These are phyloP conservation scores for Helicosporidium sp. DNA, from an alignment of 139 green algal genomes.

Conservation along the genomic window DNA sequence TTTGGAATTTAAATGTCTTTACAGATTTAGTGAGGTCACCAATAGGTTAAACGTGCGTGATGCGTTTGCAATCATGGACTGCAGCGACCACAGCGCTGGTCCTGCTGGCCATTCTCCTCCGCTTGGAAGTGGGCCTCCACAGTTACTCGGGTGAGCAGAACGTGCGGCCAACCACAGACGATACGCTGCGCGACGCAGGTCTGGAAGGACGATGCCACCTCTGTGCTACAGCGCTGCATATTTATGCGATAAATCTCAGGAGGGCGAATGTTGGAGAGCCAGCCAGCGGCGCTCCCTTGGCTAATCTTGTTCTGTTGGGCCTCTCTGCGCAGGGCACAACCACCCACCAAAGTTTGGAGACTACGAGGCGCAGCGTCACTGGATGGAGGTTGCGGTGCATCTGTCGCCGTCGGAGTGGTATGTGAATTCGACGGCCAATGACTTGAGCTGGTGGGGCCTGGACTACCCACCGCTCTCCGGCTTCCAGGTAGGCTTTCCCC, in stretches of 20 bases:
- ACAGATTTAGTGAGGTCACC: background rate
- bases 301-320: background rate
- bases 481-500: conserved; percentile 49
- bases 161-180: too few species aligned
- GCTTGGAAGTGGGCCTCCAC: conserved; percentile 39
- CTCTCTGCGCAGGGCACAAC: conserved; percentile 23
- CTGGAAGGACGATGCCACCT: background rate
- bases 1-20: too few species aligned
- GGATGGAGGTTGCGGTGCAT: conserved; percentile 90
- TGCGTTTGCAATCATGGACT: too few species aligned
- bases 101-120: conserved; percentile 34
- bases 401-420: conserved; percentile 55
- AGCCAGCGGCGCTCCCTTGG: too few species aligned
- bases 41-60: background rate
- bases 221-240: background rate
- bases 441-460: conserved; percentile 76
- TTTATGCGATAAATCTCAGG: too few species aligned
- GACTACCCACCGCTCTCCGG: conserved; percentile 92
- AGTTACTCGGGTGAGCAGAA: conserved; percentile 50
- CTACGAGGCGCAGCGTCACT: conserved; percentile 95
- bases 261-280: too few species aligned
- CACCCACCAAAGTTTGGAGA: conserved; percentile 74
- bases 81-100: too few species aligned
- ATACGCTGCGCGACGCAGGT: background rate
- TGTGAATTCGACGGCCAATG: conserved; percentile 22